phyloP scores from a whole-genome alignment of 768 basidiomycete species.

The Hericium coralloides region DNA sequence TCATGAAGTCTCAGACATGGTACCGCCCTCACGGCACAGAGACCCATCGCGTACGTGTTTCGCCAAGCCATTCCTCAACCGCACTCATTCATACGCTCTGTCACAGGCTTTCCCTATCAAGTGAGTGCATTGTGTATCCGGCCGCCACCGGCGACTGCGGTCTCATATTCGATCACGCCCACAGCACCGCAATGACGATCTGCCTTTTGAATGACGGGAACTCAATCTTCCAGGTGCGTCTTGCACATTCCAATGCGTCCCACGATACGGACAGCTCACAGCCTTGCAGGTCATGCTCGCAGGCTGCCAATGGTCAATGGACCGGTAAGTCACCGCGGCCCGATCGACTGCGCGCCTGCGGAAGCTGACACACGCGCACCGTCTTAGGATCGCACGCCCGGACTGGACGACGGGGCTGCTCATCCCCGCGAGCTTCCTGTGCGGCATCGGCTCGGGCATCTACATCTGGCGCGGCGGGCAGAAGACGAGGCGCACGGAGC shows the following conservation, averaged over 20 bases:
- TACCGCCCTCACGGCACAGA: conserved; percentile 80
- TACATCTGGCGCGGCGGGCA: conserved; percentile 69
- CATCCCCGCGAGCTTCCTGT: conserved; percentile 67
- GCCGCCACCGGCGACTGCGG: neutral
- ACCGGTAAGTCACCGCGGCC: conserved; percentile 36
- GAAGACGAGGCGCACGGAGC: conserved; percentile 56
- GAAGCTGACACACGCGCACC: neutral
- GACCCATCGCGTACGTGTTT: conserved; percentile 52
- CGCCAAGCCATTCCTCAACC: neutral
- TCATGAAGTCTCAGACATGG: conserved; percentile 71
- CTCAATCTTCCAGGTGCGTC: conserved; percentile 64
- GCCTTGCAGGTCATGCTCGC: conserved; percentile 48
- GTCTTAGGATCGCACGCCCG: conserved; percentile 47
- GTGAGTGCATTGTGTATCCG: conserved; percentile 24
- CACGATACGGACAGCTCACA: neutral
- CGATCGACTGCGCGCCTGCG: neutral
- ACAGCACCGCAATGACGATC: conserved; percentile 61
- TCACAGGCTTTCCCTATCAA: conserved; percentile 60
- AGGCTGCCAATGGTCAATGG: conserved; percentile 74
- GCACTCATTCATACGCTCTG: neutral
- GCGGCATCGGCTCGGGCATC: conserved; percentile 65
- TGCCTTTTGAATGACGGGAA: conserved; percentile 69
- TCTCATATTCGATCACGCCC: neutral
- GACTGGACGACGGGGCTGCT: conserved; percentile 60
- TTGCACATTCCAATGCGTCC: neutral